Evolutionary conservation across 176 grass and related monocot genomes (phyloP).

Genomic region (Leersia perrieri): DNA sequence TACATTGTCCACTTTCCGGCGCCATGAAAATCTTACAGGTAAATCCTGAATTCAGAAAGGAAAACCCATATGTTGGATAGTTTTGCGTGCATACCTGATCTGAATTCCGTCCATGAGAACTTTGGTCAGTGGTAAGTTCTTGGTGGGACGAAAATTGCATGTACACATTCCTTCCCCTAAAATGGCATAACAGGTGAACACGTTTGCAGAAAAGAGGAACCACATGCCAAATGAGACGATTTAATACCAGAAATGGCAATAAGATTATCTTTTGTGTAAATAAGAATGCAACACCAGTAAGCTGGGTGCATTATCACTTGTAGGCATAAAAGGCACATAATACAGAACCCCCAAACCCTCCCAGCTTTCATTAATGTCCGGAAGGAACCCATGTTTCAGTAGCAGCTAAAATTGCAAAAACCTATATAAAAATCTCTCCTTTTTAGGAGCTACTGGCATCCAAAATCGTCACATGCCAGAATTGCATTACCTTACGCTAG

Average conservation of each 20-base stretch:
- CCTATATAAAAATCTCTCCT: neutral
- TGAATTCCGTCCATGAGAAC: constrained; percentile 82
- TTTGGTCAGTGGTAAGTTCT: constrained; percentile 93
- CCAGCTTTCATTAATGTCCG: neutral
- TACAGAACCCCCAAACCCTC: neutral
- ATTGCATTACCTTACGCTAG: constrained; percentile 66
- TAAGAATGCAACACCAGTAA: neutral
- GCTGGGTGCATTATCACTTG: neutral
- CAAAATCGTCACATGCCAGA: constrained; percentile 11
- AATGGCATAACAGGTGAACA: constrained; percentile 28
- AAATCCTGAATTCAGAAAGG: neutral
- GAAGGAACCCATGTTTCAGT: neutral
- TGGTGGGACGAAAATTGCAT: constrained; percentile 98
- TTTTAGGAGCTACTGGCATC: neutral
- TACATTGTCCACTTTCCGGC: neutral
- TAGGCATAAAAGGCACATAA: neutral
- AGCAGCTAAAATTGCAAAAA: constrained; percentile 3
- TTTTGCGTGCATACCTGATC: constrained; percentile 67
- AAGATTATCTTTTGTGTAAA: neutral
- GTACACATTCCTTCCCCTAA: constrained; percentile 96
- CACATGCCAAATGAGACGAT: neutral
- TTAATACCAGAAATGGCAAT: neutral
- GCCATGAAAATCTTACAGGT: neutral
- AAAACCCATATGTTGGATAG: neutral
- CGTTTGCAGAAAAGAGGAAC: neutral